phyloP scores from a whole-genome alignment of 345 rosid genomes.

The Erodium maritimum region DNA sequence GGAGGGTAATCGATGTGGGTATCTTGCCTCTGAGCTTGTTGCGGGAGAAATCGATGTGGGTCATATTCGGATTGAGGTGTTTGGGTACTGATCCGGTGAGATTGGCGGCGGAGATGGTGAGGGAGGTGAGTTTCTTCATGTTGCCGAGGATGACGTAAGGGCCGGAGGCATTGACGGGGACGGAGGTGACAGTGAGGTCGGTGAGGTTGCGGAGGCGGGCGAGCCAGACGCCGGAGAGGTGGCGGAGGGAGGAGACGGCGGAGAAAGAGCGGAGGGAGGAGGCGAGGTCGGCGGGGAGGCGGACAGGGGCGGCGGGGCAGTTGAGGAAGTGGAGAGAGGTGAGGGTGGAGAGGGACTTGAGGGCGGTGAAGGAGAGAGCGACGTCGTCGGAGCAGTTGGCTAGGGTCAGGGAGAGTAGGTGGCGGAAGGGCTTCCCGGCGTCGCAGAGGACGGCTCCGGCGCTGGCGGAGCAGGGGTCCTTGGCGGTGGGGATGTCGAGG shows the following conservation, averaged over 20 bases:
- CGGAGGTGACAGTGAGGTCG: conserved; percentile 50
- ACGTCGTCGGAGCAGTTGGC: conserved; percentile 52
- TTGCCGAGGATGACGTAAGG: conserved; percentile 69
- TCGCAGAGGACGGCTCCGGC: conserved; percentile 44
- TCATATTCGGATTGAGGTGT: conserved; percentile 37
- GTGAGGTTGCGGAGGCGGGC: conserved; percentile 66
- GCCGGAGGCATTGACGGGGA: conserved; percentile 54
- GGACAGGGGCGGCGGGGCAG: conserved; percentile 51
- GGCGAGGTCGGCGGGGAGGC: conserved; percentile 56
- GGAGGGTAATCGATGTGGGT: conserved; percentile 55
- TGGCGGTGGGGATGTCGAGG: conserved; percentile 50
- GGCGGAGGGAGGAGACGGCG: conserved; percentile 49
- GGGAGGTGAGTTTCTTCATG: conserved; percentile 41
- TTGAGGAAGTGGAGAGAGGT: conserved; percentile 51
- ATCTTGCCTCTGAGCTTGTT: conserved; percentile 59
- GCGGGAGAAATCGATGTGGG: conserved; percentile 69
- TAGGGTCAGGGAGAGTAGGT: conserved; percentile 58
- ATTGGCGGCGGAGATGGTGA: conserved; percentile 56
- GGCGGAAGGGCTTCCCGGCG: conserved; percentile 56
- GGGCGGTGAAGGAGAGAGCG: conserved; percentile 31
- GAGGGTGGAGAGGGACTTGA: conserved; percentile 68
- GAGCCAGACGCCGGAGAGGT: conserved; percentile 57
- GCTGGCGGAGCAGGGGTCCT: conserved; percentile 47
- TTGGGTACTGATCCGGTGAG: conserved; percentile 54
- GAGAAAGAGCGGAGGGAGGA: conserved; percentile 49